Evolutionary conservation across 495 filamentous ascomycete species (phyloP), one percentile per base, ranked within the genome.

Genomic region (Daldinia childiae): DNA sequence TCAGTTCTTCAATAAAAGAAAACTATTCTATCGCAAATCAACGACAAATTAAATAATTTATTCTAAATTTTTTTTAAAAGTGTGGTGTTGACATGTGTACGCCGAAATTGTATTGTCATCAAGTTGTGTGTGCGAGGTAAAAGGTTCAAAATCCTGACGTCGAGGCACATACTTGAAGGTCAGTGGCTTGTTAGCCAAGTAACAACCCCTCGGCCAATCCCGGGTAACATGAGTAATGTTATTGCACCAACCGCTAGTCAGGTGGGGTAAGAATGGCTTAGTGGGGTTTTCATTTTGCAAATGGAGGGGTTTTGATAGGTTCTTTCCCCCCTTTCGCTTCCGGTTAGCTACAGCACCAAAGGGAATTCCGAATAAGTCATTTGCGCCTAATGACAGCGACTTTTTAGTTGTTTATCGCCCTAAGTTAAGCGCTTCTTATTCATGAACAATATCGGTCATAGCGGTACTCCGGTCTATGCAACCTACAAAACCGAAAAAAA

Each of bases 161-260:
- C 45, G 69, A 72, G 55, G 59, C 63, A 62, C 61, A 65, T 56
- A 34, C 30, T 36, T 54, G 12, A 54, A 54, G 26, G 12, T 12
- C 26, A 24, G 12, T 54, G 54, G 54, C 39, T 48, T 51, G 26
- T 26, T 26, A 48, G 43, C 34, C 34, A 54, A 29, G 60, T 24
- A 62, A 14, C 45, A 39, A 27, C 29, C 68, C 57, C 66, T 77
- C 75, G 75, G 75, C 75, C 73, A 77, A 77, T 77, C 60, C 71
- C 75, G 75, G 75, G 75, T 77, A 69, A 64, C 50, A 66, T 59
- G 58, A 67, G 34, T 66, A 41, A 41, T 65, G 64, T 59, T 66
- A 60, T 59, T 36, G 55, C 29, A 38, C 36, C n/a, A 27, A 27
- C 29, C 24, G 36, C 29, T 24, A 14, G 57, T 60, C 14, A 27